Evolutionary conservation across 2,329 filamentous ascomycete genomes (phyloP).

Genomic region (Zalaria sp.): DNA sequence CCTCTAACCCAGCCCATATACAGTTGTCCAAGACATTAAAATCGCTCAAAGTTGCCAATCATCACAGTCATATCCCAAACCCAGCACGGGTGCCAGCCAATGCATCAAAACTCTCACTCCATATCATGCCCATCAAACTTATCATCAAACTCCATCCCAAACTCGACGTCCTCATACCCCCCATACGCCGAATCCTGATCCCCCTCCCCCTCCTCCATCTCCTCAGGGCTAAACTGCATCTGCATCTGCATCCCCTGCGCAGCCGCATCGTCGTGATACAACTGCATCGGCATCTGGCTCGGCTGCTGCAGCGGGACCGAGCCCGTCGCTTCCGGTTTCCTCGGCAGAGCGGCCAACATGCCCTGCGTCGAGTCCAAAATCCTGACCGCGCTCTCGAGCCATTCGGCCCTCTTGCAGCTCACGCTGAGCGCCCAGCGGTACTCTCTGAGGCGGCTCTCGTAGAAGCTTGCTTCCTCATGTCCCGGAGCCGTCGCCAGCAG

Average conservation of each 20-base stretch:
- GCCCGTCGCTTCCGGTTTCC: conserved; percentile 25
- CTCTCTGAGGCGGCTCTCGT: conserved; percentile 69
- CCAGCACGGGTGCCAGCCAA: too few relatives aligned
- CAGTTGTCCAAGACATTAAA: too few relatives aligned
- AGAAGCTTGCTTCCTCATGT: conserved; percentile 84
- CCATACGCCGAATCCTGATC: too few relatives aligned
- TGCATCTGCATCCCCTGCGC: neutral
- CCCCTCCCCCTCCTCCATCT: too few relatives aligned
- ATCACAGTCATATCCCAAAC: too few relatives aligned
- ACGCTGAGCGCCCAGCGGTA: conserved; percentile 92
- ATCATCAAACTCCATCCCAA: too few relatives aligned
- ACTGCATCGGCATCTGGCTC: neutral
- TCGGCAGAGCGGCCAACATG: conserved; percentile 29
- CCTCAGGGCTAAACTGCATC: neutral
- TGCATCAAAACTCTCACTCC: too few relatives aligned
- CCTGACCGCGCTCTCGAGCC: conserved; percentile 30
- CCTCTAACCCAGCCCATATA: too few relatives aligned
- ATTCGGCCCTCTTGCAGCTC: conserved; percentile 54
- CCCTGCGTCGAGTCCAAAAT: conserved; percentile 29
- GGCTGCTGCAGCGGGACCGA: neutral
- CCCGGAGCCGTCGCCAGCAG: conserved; percentile 82
- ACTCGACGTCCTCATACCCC: too few relatives aligned
- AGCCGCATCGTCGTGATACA: too few relatives aligned
- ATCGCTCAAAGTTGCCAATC: too few relatives aligned
- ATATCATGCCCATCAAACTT: too few relatives aligned